Conservation (phyloP, 306 rosid species). For the Leucaena leucocephala region DNA sequence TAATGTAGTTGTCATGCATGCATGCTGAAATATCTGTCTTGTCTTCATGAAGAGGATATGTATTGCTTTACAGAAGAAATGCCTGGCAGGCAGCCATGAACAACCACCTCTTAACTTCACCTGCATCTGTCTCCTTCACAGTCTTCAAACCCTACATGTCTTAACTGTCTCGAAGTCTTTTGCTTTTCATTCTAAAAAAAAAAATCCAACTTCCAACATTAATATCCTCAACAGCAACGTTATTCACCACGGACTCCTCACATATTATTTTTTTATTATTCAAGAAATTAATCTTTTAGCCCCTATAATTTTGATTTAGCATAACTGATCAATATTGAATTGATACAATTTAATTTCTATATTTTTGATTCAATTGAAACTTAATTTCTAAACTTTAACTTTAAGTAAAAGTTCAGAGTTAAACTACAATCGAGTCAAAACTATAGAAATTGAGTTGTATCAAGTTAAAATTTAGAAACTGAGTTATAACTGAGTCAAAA, state of each 20-base stretch:
- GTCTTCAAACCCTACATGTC: conserved; percentile 33
- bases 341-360: too few relatives aligned
- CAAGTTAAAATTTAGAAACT: too few relatives aligned
- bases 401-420: too few relatives aligned
- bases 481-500: too few relatives aligned
- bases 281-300: neutral
- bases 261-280: neutral
- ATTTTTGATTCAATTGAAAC: too few relatives aligned
- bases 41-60: conserved; percentile 29
- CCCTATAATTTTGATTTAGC: too few relatives aligned
- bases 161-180: neutral
- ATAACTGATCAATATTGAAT: too few relatives aligned
- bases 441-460: too few relatives aligned
- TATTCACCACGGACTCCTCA: neutral
- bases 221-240: conserved; percentile 36
- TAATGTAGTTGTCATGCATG: neutral
- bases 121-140: conserved; percentile 35
- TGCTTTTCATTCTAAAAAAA: neutral
- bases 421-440: too few relatives aligned
- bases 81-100: conserved; percentile 24
- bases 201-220: neutral
- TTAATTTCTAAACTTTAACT: too few relatives aligned
- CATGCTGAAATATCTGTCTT: conserved; percentile 16
- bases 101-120: conserved; percentile 27
- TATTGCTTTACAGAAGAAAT: conserved; percentile 31